Conservation (phyloP, 306 rosid species). For the Argentina anserina region DNA sequence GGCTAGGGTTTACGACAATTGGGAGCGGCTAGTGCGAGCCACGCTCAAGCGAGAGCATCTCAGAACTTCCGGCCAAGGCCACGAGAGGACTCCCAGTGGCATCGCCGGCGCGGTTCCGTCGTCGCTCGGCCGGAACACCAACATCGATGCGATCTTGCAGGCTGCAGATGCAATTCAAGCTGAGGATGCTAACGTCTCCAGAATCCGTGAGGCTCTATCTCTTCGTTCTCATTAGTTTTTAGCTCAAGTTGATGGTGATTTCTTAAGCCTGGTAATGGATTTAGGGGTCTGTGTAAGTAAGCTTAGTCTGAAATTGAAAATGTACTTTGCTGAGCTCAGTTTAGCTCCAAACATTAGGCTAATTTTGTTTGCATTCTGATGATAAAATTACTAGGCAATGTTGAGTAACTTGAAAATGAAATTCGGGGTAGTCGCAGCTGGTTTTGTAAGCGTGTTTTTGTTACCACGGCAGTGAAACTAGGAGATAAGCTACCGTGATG, state of each 20-base stretch:
- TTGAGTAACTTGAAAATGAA: background rate
- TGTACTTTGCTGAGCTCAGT: conserved; percentile 1
- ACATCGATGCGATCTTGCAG: conserved; percentile 74
- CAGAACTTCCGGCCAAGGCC: conserved; percentile 65
- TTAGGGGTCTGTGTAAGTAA: too few species aligned
- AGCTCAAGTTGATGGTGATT: background rate
- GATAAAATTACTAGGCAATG: background rate
- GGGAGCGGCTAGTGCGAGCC: conserved; percentile 85
- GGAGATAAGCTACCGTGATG: background rate
- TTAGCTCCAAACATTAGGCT: background rate
- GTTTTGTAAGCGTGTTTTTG: background rate
- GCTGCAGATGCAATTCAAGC: conserved; percentile 90
- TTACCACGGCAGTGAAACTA: background rate
- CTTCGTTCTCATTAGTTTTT: background rate
- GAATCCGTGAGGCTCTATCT: conserved; percentile 61
- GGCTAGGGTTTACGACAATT: conserved; percentile 71
- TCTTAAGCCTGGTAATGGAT: background rate
- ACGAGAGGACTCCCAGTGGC: conserved; percentile 54
- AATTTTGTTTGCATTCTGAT: background rate
- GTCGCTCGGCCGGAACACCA: conserved; percentile 61
- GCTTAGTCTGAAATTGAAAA: background rate
- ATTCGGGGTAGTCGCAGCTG: background rate
- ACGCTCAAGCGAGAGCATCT: conserved; percentile 66
- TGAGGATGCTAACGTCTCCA: conserved; percentile 66
- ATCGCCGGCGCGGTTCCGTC: conserved; percentile 81